These are phyloP conservation scores for Malus hybrid DNA, from an alignment of 331 rosid species.

Conservation along the genomic window DNA sequence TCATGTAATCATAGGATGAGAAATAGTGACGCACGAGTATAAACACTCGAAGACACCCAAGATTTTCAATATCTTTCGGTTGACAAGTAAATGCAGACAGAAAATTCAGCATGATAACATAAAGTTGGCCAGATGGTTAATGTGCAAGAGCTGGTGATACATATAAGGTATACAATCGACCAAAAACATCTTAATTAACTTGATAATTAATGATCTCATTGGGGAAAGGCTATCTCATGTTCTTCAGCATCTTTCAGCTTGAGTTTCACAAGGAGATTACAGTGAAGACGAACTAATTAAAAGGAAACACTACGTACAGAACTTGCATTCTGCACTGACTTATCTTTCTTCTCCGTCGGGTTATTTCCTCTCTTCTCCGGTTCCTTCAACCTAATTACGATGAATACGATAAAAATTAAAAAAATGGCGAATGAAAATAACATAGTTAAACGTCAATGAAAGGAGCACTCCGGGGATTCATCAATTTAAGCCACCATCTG, in stretches of 20 bases:
- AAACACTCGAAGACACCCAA: not conserved
- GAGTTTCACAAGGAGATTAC: slow-evolving; percentile 12
- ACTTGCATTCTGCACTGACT: slow-evolving; percentile 35
- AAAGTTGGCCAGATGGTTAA: not conserved
- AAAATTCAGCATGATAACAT: not conserved
- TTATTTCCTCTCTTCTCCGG: slow-evolving; percentile 13
- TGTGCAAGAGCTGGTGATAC: not conserved
- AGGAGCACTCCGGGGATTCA: slow-evolving; percentile 2
- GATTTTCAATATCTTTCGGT: not conserved
- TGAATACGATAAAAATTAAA: slow-evolving; percentile 31
- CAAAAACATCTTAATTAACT: not conserved
- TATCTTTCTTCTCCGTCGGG: slow-evolving; percentile 11
- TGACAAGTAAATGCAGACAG: not conserved
- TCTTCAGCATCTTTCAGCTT: slow-evolving; percentile 2
- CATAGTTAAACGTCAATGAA: slow-evolving; percentile 15
- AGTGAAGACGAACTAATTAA: slow-evolving; percentile 10
- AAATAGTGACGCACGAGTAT: not conserved
- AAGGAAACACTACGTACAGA: slow-evolving; percentile 18
- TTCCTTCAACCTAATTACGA: slow-evolving; percentile 24
- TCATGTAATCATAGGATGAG: not conserved
- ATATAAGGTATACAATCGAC: not conserved
- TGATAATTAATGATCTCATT: not conserved
- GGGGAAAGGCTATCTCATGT: not conserved
- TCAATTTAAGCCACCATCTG: slow-evolving; percentile 52
- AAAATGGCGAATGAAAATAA: slow-evolving; percentile 3